Evolutionary conservation across 352 stramenopile genomes (phyloP), one percentile per base, ranked within the genome.

Genomic region (Globisporangium camurandrum): DNA sequence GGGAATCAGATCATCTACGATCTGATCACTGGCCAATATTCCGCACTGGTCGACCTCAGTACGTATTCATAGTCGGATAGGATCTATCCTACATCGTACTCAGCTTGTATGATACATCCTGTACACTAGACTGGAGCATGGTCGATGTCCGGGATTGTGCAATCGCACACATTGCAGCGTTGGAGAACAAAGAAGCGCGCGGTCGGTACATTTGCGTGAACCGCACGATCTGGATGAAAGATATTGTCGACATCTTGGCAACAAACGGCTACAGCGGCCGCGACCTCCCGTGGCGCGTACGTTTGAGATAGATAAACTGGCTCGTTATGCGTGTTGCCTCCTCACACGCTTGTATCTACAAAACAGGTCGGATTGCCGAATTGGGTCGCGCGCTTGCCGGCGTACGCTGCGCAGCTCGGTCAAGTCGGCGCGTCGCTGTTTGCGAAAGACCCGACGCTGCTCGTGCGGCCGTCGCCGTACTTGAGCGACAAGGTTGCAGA

Each of bases 1-100:
- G 84, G 84, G 16, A 94, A 91, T 41, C 82, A 93, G 56, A 71
- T 95, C 51, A 88, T 95, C 49, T 95, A 86, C 53, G 84, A 95
- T 51, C 53, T 95, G 38, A 79, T 95, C 55, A 86, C 79, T 10
- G 84, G 84, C 2, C 73, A 93, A 44, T 95, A 93, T 59, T 92
- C 84, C 23, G 84, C 84, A 17, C 56, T 95, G 30, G 79, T 95
- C 41, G 82, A 95, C 60, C 55, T 95, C 43, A 94, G 75, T 87
- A 66, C 42, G 68, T 41, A 71, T 87, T 62, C 38, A 66, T 41
- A 14, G 3, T 64, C 31, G 41, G 20, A 5, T 38, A 2, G 24
- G 9, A 28, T 38, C 1, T 49, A 27, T 28, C 5, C 19, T 16
- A 51, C 9, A n/a, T 27, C 16, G n/a, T 8, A 33, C 40, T 59